phyloP scores from a whole-genome alignment of 768 basidiomycete species.

The Austroboletus festivus region DNA sequence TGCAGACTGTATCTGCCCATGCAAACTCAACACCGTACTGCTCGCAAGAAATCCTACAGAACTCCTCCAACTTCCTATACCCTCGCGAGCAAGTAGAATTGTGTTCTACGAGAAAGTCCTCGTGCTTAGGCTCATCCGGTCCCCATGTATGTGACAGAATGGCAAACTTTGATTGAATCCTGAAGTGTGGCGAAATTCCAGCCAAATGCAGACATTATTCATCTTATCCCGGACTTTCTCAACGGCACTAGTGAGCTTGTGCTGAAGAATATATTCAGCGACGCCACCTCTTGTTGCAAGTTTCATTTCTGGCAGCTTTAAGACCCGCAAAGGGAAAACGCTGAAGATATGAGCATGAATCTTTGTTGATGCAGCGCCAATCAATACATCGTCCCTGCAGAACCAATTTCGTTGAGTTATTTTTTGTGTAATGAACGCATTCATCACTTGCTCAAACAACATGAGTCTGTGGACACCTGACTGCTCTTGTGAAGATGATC shows the following conservation, averaged over 20 bases:
- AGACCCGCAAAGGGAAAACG: background rate
- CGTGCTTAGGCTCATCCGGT: background rate
- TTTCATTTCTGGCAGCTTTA: background rate
- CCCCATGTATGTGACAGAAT: background rate
- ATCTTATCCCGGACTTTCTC: background rate
- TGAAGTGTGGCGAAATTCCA: background rate
- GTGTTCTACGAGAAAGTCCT: background rate
- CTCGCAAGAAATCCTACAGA: background rate
- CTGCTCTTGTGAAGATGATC: background rate
- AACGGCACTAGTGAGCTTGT: background rate
- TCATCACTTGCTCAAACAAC: no score
- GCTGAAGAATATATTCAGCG: background rate
- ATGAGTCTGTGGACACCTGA: no score
- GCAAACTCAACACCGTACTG: slow-evolving; percentile 2
- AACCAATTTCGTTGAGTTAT: background rate
- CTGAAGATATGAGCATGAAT: background rate
- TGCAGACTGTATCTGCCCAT: slow-evolving; percentile 17
- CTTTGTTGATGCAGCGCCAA: background rate
- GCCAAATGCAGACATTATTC: background rate
- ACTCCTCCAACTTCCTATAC: background rate
- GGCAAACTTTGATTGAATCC: background rate
- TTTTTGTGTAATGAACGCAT: no score
- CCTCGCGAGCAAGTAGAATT: background rate
- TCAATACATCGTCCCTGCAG: background rate
- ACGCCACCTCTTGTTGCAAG: background rate